Evolutionary conservation across 495 filamentous ascomycete species (phyloP), one percentile per base, ranked within the genome.

Genomic region (Penicillium turbatum): DNA sequence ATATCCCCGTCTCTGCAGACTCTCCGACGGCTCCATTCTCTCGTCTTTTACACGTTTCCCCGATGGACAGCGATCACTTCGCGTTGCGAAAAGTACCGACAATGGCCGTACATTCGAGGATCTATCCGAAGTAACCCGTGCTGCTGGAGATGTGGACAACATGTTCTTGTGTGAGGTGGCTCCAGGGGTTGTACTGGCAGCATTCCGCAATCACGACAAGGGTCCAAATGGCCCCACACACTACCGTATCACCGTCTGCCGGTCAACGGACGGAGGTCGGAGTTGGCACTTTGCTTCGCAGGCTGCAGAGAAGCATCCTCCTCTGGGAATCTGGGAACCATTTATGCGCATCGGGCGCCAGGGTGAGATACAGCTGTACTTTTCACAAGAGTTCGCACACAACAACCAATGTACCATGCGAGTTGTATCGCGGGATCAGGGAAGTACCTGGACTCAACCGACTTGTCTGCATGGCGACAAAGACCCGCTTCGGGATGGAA

Each of bases 201-300:
- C 82, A 1, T 85, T 83, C 59, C 77, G 83, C 26, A 84, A 85
- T 62, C 83, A 85, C 59, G 78, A 83, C 47, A 64, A 70, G 3
- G 63, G 70, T 0, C 67, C 66, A 0, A 43, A 64, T 24, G 59
- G 67, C 17, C 70, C 63, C 1, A 79, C 73, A 0, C 72, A 72
- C 59, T 85, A 79, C 68, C 82, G 82, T 21, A 85, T 86, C 61
- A 84, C 80, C 0, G 73, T 86, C 12, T 85, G 79, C 57, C 70
- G 73, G 34, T 83, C 80, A 21, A 65, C 53, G 10, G 80, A 86
- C 57, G 72, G 70, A 40, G 83, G 81, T 1, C 66, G 59, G 1
- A 71, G 66, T 1, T 86, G 82, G 83, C 48, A 48, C 3, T 85
- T 73, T 59, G 70, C 79, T 0, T 74, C 77, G n/a, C 79, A 82